Evolutionary conservation across 2,329 filamentous ascomycete species (phyloP).

Genomic region (Aspergillus pseudotamarii): DNA sequence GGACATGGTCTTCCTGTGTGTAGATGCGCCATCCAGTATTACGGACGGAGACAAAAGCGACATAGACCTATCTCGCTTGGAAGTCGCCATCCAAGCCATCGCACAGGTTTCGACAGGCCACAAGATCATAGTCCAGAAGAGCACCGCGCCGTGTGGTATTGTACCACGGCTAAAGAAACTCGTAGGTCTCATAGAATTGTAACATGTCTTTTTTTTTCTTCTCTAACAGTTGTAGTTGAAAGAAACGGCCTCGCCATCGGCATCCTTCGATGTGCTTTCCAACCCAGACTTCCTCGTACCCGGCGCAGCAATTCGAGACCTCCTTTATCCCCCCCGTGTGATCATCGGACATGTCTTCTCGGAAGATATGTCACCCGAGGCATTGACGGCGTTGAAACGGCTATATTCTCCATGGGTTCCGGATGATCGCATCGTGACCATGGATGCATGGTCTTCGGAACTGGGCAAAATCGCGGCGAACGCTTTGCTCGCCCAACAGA

Average conservation of each 20-base stretch:
- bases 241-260: constrained; percentile 17
- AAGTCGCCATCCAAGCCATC: constrained; percentile 18
- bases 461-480: constrained; percentile 18
- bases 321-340: constrained; percentile 19
- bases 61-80: constrained; percentile 10
- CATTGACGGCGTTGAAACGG: constrained; percentile 17
- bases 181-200: constrained; percentile 4
- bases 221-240: constrained; percentile 12
- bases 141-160: constrained; percentile 20
- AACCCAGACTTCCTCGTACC: constrained; percentile 24
- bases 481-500: constrained; percentile 22
- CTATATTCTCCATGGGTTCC: constrained; percentile 22
- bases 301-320: constrained; percentile 16
- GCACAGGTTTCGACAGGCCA: constrained; percentile 20
- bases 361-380: constrained; percentile 16
- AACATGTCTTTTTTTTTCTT: too few relatives aligned
- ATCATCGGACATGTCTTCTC: constrained; percentile 25
- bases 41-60: background rate
- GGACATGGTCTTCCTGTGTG: constrained; percentile 23
- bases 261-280: constrained; percentile 24
- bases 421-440: constrained; percentile 23
- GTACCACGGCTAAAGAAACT: constrained; percentile 20
- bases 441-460: constrained; percentile 25
- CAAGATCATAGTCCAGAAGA: constrained; percentile 26
- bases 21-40: constrained; percentile 5